A percentile compares a stretch with the other conserved stretches of the same genome.
Conservation (phyloP, 768 basidiomycete species). For the Glaciozyma martinii region DNA sequence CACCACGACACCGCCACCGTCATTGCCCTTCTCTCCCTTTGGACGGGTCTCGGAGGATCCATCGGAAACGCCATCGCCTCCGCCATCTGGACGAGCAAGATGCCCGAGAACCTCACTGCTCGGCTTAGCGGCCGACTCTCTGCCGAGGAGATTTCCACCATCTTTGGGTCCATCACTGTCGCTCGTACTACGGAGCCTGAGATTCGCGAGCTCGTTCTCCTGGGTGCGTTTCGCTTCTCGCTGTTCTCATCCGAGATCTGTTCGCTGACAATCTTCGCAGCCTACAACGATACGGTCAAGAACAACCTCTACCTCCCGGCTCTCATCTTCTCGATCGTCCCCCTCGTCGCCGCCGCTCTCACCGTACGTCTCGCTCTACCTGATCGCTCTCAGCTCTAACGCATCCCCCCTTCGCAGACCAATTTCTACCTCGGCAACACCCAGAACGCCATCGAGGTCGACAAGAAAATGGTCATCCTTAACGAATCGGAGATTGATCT, state of each 20-base stretch:
- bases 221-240: background rate
- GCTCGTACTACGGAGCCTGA: background rate
- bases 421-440: slow-evolving; percentile 5
- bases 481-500: background rate
- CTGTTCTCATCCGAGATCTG: no score
- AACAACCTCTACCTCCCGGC: background rate
- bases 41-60: slow-evolving; percentile 38
- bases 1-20: slow-evolving; percentile 41
- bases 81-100: slow-evolving; percentile 5
- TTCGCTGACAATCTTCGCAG: background rate
- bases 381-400: background rate
- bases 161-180: background rate
- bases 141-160: background rate
- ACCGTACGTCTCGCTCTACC: background rate
- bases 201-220: background rate
- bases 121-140: background rate
- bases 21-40: slow-evolving; percentile 38
- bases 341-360: background rate
- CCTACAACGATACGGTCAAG: slow-evolving; percentile 5
- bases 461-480: background rate
- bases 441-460: background rate
- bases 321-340: slow-evolving; percentile 1
- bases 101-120: background rate
- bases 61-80: slow-evolving; percentile 37
- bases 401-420: background rate